Evolutionary conservation across 2,329 filamentous ascomycete species (phyloP), one percentile per base, ranked within the genome.

Genomic region (Botrytis tulipae): DNA sequence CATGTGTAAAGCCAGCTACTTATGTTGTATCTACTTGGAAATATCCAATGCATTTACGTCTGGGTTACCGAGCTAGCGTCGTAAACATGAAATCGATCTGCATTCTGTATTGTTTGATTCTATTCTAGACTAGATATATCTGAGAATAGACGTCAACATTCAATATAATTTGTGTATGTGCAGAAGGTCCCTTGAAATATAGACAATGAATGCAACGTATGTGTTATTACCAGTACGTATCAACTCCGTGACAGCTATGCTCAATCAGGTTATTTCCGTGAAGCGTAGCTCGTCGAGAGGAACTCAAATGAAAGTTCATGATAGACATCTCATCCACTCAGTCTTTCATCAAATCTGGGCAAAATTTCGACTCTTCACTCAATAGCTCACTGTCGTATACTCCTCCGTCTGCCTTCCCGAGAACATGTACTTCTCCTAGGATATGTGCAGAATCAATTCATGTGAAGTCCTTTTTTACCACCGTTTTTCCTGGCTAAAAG

Each of bases 271-370:
- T 54, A 10, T n/a, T n/a, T 7, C 25, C 16, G 6, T 37, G 37
- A 37, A 37, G 37, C 37, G 37, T 9, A 54, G 25, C 25, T n/a
- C 25, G 4, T n/a, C 22, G 4, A 7, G 4, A n/a, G 12, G 12
- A 4, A 14, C n/a, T 16, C 0, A n/a, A 4, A 7, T 16, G 5
- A 16, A 6, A 1, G 0, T 14, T 6, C 5, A 54, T 7, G 2
- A 54, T 6, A 54, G 14, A n/a, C 0, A 54, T 16, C 25, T n/a
- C 5, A 54, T 54, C 12, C 2, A n/a, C 3, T 54, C 25, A 6
- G 12, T n/a, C 25, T n/a, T n/a, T 54, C 1, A 54, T 54, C 25
- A n/a, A 14, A n/a, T 54, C 12, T 0, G 25, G n/a, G 48, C 25
- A 54, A 1, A 14, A 3, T 12, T 3, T 54, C 12, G n/a, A 14